Conservation (phyloP, 2,329 filamentous ascomycete genomes). For the Colletotrichum karsti region DNA sequence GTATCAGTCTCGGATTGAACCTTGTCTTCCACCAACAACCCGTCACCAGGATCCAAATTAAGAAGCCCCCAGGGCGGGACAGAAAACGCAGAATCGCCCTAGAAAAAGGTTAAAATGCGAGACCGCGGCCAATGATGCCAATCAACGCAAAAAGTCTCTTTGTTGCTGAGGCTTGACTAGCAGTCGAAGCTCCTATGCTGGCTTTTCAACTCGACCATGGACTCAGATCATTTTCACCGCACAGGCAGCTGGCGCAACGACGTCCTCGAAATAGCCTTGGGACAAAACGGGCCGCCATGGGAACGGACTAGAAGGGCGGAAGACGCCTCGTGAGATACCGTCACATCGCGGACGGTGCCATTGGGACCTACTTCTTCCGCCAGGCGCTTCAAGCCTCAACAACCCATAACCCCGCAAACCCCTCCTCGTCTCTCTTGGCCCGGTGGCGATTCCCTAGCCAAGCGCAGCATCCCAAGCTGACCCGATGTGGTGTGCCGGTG, state of each 20-base stretch:
- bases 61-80: too few species aligned
- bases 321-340: conserved; percentile 6
- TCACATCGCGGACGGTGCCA: not conserved
- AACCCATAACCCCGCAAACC: conserved; percentile 7
- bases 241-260: not conserved
- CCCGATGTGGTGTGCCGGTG: conserved; percentile 2
- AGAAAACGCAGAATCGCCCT: too few species aligned
- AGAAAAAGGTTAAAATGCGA: too few species aligned
- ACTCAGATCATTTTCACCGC: not conserved
- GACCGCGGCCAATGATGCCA: not conserved
- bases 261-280: not conserved
- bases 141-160: not conserved
- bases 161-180: not conserved
- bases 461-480: not conserved
- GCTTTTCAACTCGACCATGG: too few species aligned
- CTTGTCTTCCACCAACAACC: too few species aligned
- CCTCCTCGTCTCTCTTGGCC: not conserved
- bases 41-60: too few species aligned
- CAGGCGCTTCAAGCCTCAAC: conserved; percentile 1
- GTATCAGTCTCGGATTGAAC: not conserved
- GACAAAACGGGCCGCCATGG: conserved; percentile 3
- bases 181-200: not conserved
- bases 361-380: not conserved
- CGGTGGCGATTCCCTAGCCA: conserved; percentile 21
- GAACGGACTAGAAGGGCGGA: not conserved